Evolutionary conservation across 1,284 basidiomycete genomes (phyloP).

Genomic region (Pseudomicrostroma phylloplanum): DNA sequence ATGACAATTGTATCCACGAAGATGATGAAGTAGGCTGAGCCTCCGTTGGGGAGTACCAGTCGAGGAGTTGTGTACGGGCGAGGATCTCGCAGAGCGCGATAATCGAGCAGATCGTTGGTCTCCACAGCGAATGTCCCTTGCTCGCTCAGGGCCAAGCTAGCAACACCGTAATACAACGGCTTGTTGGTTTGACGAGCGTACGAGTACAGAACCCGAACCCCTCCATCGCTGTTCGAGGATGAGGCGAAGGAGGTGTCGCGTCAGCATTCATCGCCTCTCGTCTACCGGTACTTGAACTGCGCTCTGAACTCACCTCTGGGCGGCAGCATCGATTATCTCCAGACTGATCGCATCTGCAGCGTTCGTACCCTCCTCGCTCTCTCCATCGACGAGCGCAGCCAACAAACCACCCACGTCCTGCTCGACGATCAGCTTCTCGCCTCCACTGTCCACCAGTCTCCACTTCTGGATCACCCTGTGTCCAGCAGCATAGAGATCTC

Average conservation of each 20-base stretch:
- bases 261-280: not conserved
- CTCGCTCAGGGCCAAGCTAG: slow-evolving; percentile 19
- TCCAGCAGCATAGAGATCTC: slow-evolving; percentile 36
- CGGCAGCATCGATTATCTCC: slow-evolving; percentile 8
- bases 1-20: slow-evolving; percentile 36
- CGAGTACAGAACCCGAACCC: slow-evolving; percentile 29
- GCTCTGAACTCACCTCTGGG: slow-evolving; percentile 1
- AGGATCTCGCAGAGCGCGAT: slow-evolving; percentile 29
- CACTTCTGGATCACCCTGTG: slow-evolving; percentile 39
- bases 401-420: slow-evolving; percentile 42
- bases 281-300: too few species aligned
- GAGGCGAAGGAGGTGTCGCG: not conserved
- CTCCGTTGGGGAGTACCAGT: slow-evolving; percentile 37
- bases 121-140: slow-evolving; percentile 23
- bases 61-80: slow-evolving; percentile 31
- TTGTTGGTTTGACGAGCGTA: slow-evolving; percentile 19
- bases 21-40: slow-evolving; percentile 34
- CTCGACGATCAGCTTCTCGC: slow-evolving; percentile 38
- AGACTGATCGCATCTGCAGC: slow-evolving; percentile 6
- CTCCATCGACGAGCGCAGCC: slow-evolving; percentile 14
- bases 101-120: slow-evolving; percentile 16
- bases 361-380: slow-evolving; percentile 8
- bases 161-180: slow-evolving; percentile 28
- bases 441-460: slow-evolving; percentile 36
- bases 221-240: slow-evolving; percentile 13